Base-by-base conservation (phyloP, 495 filamentous ascomycete species). In the Podospora tetraspora region DNA sequence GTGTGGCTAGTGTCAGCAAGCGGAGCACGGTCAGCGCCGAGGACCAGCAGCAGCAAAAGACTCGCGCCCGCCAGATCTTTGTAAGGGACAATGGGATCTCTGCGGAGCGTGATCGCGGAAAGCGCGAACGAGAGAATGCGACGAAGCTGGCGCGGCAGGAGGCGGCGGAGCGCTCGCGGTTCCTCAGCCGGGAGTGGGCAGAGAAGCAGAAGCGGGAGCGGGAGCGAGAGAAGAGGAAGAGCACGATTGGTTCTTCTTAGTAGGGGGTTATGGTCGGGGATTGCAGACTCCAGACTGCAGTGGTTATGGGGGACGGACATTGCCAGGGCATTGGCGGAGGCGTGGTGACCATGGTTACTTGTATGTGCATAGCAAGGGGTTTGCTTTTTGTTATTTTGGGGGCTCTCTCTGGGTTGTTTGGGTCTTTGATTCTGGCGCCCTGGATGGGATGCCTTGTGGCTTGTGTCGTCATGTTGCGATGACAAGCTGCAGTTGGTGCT, bases 131-230 rank as follows among this genome's bases (percentile, higher is more conserved):
- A 59, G 88, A 89, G 74, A 78, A 81, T 57, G 82, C 84, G 12
- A 82, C 86, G 6, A 85, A 84, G 72, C 79, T 80, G 68, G 87
- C 89, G 7, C 79, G 88, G 62, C 81, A 85, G 69, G 84, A 84
- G 71, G 90, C 90, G 11, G 88, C 90, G 0, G 90, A 92, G 77
- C 75, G 88, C 67, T 87, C 87, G 16, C 79, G 89, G 64, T 76
- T 82, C 73, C 80, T 85, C 62, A 88, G 87, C 66, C 77, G 89
- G 37, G 86, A 89, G 77, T 92, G 90, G 90, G 89, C 89, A 4
- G 88, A 90, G 78, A 89, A 84, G 80, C 85, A 90, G 80, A 80
- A 77, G 75, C 43, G 16, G 43, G 43, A 52, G 19, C 43, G 43
- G 8, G 70, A 52, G 19, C 43, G 43, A n/a, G 70, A 71, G 59